Base-by-base conservation (phyloP, 495 filamentous ascomycete genomes). In the Penicillium atrosanguineum region DNA sequence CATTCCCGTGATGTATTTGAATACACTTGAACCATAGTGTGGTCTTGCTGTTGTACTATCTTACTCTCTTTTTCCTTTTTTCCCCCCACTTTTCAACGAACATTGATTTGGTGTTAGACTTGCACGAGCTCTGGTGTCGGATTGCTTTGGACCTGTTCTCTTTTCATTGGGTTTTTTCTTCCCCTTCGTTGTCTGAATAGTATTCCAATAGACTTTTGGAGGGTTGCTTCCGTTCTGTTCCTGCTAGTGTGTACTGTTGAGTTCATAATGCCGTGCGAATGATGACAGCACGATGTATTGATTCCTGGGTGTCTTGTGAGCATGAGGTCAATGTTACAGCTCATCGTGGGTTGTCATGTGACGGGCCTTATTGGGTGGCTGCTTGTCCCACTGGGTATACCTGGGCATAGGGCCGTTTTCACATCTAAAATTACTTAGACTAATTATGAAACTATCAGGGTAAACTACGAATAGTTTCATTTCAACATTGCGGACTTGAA, bases 121-220 rank as follows among this genome's bases (percentile, higher is more conserved):
- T 61, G 65, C 65, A 68, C 62, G 57, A 65, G 62, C 59, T 64
- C 43, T 57, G 68, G 64, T 69, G 61, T 64, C 59, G 49, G 52
- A 42, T 65, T 58, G 60, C 57, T 56, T 53, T 59, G 44, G 50
- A 56, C 18, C 37, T 56, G 54, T 54, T 57, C n/a, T 56, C 60
- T 49, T 41, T 50, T 55, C 62, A 48, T 44, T 53, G 36, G 36
- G 39, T 56, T 50, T 53, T 63, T 59, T 63, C 44, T 55, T 34
- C 26, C 23, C 46, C 49, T 60, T 61, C 56, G 43, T 19, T 63
- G 57, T 68, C 50, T 55, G 53, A 52, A 67, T 61, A 65, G 60
- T 64, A 54, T 68, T 60, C 23, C 56, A 65, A 65, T 68, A 64
- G 47, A 71, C 55, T 64, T 63, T 48, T 58, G 47, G 28, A 54